Evolutionary conservation across 805 yeast species (phyloP).

Genomic region (Candida ficus): DNA sequence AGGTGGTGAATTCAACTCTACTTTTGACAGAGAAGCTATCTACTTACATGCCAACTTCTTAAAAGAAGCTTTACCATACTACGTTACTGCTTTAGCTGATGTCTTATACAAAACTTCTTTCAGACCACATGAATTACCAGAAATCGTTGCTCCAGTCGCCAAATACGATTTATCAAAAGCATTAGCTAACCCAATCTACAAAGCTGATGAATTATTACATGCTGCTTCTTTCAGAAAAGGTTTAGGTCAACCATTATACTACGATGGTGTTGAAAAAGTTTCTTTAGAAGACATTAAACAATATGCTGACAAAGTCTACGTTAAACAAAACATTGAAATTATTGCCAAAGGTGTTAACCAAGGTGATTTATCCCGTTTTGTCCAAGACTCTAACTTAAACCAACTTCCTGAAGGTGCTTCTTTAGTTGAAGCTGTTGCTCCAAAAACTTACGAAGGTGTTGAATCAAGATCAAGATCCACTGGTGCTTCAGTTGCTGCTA

Average conservation of each 20-base stretch:
- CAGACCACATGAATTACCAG: constrained; percentile 80
- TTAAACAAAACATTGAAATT: constrained; percentile 64
- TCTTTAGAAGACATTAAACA: constrained; percentile 58
- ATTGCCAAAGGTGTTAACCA: constrained; percentile 69
- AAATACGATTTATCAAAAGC: constrained; percentile 55
- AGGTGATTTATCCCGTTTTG: constrained; percentile 63
- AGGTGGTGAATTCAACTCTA: constrained; percentile 73
- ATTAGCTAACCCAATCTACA: constrained; percentile 43
- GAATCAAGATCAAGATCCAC: constrained; percentile 60
- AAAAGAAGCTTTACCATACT: constrained; percentile 86
- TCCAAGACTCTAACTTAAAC: constrained; percentile 60
- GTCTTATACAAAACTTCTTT: constrained; percentile 64
- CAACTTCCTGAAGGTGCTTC: constrained; percentile 59
- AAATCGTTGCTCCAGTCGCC: constrained; percentile 78
- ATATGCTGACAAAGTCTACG: constrained; percentile 65
- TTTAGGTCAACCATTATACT: constrained; percentile 77
- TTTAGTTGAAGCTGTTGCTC: constrained; percentile 32
- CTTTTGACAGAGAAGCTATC: constrained; percentile 79
- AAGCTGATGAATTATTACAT: constrained; percentile 76
- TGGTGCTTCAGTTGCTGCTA: constrained; percentile 66
- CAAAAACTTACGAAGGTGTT: constrained; percentile 55
- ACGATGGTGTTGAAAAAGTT: constrained; percentile 57
- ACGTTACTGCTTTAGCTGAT: constrained; percentile 77
- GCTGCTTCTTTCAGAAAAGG: constrained; percentile 81
- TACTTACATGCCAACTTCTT: constrained; percentile 78